Evolutionary conservation across 257 asterid species (phyloP), one percentile per base, ranked within the genome.

Genomic region (Nicotiana noctiflora): DNA sequence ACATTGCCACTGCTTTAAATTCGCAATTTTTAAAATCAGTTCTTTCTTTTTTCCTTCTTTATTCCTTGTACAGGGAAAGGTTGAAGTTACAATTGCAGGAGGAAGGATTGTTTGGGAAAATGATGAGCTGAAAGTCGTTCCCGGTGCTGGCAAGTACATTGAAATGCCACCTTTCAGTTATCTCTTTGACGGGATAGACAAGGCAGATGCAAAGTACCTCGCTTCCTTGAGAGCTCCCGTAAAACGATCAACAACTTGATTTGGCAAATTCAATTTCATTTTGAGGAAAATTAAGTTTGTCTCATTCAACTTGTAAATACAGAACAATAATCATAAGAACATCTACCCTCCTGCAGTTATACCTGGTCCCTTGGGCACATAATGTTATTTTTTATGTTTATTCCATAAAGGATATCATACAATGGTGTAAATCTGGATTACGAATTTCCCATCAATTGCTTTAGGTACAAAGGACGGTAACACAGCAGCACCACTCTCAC

Each of bases 71-170:
- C 79, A 92, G 98, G 98, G 99, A 60, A 94, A 92, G 86, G 95
- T 96, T 29, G 99, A 96, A 88, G 91, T 91, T 64, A 96, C 99
- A 3, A 90, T 96, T 76, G 92, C 97, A 17, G 94, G 97, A 80
- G 99, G 99, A 77, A 90, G 89, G 83, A 74, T 96, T 46, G 97
- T 96, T 51, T 96, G 99, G 99, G 89, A 89, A 87, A 88, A 92
- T 17, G 90, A 87, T n/a, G 86, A 90, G 80, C 91, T 93, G 63
- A 91, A 86, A 34, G 93, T 81, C 53, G 85, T 86, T 60, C 97
- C 90, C 8, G 98, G 99, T 81, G 75, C 90, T 10, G 99, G 99
- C 12, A 92, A 93, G 80, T 92, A 90, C 85, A 70, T 96, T 52
- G 81, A 91, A 85, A 89, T 92, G 97, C 89, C 89, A 64, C 98